phyloP scores from a whole-genome alignment of 192 early-diverging fungal species.

The Entomortierella parvispora region DNA sequence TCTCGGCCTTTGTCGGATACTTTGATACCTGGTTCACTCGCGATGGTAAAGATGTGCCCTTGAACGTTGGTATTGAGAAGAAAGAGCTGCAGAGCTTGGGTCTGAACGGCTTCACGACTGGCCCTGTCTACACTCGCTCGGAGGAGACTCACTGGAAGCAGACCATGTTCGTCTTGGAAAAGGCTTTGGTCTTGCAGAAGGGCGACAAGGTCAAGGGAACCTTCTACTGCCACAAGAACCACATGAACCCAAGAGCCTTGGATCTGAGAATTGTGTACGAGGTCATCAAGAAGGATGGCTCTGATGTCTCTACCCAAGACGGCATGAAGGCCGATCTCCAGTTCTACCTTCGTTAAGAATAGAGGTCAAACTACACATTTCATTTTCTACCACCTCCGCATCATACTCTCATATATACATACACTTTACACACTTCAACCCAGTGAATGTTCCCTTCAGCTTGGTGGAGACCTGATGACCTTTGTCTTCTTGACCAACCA shows the following conservation, averaged over 20 bases:
- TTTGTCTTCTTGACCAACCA: no score
- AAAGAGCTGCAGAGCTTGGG: conserved; percentile 26
- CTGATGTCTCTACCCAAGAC: conserved; percentile 2
- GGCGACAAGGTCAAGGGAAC: conserved; percentile 46
- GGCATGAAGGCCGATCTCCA: conserved; percentile 34
- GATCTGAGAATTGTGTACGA: conserved; percentile 50
- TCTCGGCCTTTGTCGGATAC: conserved; percentile 95
- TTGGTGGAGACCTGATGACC: no score
- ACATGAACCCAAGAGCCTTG: conserved; percentile 36
- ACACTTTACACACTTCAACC: no score
- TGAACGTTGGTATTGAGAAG: conserved; percentile 53
- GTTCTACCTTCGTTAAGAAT: conserved; percentile 37
- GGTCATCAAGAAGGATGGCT: conserved; percentile 11
- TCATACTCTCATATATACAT: neutral
- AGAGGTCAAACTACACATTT: neutral
- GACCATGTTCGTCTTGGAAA: conserved; percentile 94
- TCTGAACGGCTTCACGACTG: conserved; percentile 61
- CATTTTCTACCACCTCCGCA: no score
- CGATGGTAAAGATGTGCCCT: conserved; percentile 86
- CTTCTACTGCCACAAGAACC: conserved; percentile 42
- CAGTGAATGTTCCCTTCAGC: no score
- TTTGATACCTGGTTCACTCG: conserved; percentile 97
- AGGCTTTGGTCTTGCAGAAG: conserved; percentile 70
- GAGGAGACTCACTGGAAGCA: conserved; percentile 99
- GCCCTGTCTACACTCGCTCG: conserved; percentile 83